These are phyloP conservation scores for Pholiota microspora DNA, from an alignment of 768 basidiomycete species.

Conservation along the genomic window DNA sequence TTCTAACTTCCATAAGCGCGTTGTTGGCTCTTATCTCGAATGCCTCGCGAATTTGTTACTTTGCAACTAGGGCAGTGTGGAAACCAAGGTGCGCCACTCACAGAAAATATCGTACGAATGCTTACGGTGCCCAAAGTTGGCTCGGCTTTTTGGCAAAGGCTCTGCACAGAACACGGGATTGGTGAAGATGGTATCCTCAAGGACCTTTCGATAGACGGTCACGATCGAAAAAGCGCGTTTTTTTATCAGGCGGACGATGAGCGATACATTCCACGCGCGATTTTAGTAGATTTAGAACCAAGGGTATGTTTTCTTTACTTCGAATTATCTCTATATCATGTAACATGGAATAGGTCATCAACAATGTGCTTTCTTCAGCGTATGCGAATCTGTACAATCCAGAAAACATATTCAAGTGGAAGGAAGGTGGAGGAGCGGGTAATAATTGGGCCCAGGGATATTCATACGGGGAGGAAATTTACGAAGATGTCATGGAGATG, in stretches of 20 bases:
- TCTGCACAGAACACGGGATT: constrained; percentile 99
- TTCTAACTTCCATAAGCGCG: too few relatives aligned
- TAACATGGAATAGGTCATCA: constrained; percentile 74
- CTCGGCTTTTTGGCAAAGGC: constrained; percentile 95
- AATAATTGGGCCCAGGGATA: constrained; percentile 99
- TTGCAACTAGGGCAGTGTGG: constrained; percentile 87
- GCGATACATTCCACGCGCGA: constrained; percentile 96
- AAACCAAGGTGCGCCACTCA: constrained; percentile 69
- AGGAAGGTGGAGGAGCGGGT: constrained; percentile 96
- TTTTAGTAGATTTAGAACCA: constrained; percentile 96
- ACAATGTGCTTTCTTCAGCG: constrained; percentile 86
- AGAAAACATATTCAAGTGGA: constrained; percentile 94
- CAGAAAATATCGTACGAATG: constrained; percentile 2
- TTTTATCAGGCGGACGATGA: constrained; percentile 99
- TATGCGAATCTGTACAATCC: constrained; percentile 95
- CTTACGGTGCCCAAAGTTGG: constrained; percentile 85
- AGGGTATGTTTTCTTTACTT: constrained; percentile 46
- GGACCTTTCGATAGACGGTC: constrained; percentile 94
- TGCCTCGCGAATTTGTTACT: constrained; percentile 85
- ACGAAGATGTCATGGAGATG: constrained; percentile 99
- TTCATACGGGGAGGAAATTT: constrained; percentile 82
- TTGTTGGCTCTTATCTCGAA: constrained; percentile 19
- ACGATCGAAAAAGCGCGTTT: constrained; percentile 98
- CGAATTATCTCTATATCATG: neutral
- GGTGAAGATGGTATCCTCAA: constrained; percentile 93